A percentile compares a stretch with the other conserved stretches of the same genome.
These are phyloP conservation scores for Curvularia verruculosa DNA, from an alignment of 2,329 filamentous ascomycete genomes.

Conservation along the genomic window DNA sequence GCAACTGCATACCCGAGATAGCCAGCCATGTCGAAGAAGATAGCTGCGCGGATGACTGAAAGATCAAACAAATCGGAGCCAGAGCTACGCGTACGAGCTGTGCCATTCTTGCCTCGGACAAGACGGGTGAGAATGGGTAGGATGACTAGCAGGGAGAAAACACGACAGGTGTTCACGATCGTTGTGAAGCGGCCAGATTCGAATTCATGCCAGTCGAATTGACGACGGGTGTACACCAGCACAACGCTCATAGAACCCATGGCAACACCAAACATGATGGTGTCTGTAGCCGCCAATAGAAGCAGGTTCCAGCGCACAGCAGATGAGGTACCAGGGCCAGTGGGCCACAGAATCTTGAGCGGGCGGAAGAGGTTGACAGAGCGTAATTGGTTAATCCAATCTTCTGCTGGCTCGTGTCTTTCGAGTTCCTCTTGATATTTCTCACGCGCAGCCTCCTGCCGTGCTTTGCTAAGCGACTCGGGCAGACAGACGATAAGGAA, in stretches of 20 bases:
- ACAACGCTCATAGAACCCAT: constrained; percentile 83
- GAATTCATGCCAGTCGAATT: constrained; percentile 81
- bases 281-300: constrained; percentile 79
- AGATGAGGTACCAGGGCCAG: constrained; percentile 64
- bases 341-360: constrained; percentile 77
- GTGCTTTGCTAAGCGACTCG: constrained; percentile 79
- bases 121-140: constrained; percentile 79
- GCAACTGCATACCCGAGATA: constrained; percentile 76
- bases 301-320: constrained; percentile 80
- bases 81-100: constrained; percentile 49
- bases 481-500: constrained; percentile 76
- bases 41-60: constrained; percentile 73
- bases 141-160: constrained; percentile 73
- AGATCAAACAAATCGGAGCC: constrained; percentile 83
- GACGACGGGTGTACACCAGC: constrained; percentile 79
- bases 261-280: constrained; percentile 77
- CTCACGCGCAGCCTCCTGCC: constrained; percentile 72
- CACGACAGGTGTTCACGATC: constrained; percentile 76
- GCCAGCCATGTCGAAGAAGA: constrained; percentile 78
- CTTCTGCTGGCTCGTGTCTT: constrained; percentile 41
- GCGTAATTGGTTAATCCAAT: constrained; percentile 54
- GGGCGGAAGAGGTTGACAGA: constrained; percentile 73
- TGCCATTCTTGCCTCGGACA: constrained; percentile 63
- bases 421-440: constrained; percentile 61
- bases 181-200: constrained; percentile 84